phyloP scores from a whole-genome alignment of 2,329 filamentous ascomycete genomes.

The Colletotrichum falcatum region DNA sequence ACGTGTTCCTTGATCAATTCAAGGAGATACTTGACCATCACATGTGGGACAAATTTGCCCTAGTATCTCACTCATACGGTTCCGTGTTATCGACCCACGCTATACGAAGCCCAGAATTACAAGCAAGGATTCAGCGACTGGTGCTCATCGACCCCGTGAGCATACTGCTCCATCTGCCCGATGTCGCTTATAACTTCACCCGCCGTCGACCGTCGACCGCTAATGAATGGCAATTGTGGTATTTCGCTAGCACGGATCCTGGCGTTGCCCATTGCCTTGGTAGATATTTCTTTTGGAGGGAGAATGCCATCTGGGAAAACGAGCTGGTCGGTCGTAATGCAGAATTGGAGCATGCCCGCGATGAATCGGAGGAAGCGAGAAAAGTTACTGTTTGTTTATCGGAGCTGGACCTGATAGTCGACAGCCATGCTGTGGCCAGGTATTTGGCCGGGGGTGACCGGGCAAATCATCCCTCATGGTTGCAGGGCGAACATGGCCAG shows the following conservation, averaged over 20 bases:
- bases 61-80: slow-evolving; percentile 72
- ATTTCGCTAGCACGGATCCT: slow-evolving; percentile 76
- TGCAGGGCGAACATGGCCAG: slow-evolving; percentile 40
- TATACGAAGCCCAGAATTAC: slow-evolving; percentile 61
- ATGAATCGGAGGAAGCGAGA: slow-evolving; percentile 44
- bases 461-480: slow-evolving; percentile 37
- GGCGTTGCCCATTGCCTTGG: slow-evolving; percentile 74
- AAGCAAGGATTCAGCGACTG: slow-evolving; percentile 61
- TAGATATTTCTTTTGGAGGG: slow-evolving; percentile 77
- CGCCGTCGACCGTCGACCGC: slow-evolving; percentile 63
- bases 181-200: slow-evolving; percentile 80
- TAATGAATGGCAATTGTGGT: slow-evolving; percentile 79
- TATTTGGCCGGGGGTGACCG: slow-evolving; percentile 58
- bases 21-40: slow-evolving; percentile 68
- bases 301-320: slow-evolving; percentile 78
- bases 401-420: slow-evolving; percentile 73
- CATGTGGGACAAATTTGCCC: slow-evolving; percentile 67
- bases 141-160: slow-evolving; percentile 72
- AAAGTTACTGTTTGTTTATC: slow-evolving; percentile 69
- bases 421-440: slow-evolving; percentile 66
- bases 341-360: slow-evolving; percentile 19
- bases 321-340: slow-evolving; percentile 58
- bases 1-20: slow-evolving; percentile 68
- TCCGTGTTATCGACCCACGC: slow-evolving; percentile 73
- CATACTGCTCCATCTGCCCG: slow-evolving; percentile 75